Base-by-base conservation (phyloP, 192 early-diverging fungal species). In the Backusella circina region DNA sequence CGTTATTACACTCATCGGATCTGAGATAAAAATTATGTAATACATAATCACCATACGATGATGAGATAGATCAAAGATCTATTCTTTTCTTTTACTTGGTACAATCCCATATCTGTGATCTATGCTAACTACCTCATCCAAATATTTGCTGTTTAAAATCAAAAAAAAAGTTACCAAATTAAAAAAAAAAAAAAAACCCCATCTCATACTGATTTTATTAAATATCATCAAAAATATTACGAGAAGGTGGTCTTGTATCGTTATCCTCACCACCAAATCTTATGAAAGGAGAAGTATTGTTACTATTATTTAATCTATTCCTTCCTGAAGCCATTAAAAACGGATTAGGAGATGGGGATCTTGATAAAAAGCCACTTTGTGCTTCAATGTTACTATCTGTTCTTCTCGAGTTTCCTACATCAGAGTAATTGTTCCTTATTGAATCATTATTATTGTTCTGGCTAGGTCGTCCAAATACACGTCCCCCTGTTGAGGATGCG, bases 291-390 rank as follows among this genome's bases (percentile, higher is more conserved):
- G 74, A 75, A 6, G 38, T 38, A 5, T 31, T 38, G 10, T 35
- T 68, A 68, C 12, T 68, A 66, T 33, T 13, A 66, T 32, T 66
- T 16, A 33, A 9, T 66, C n/a, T 66, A 26, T 38, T 68, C 33
- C 67, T 23, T 26, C n/a, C n/a, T 18, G 70, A n/a, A 65, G 50
- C 61, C n/a, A 70, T 44, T 15, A 67, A 37, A 8, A 72, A 73
- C 21, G 71, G 70, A 47, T 72, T 77, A 1, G 75, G 75, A 7
- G 76, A 66, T 47, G 39, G 39, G 1, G 74, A 44, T 54, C 74
- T 66, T 3, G 74, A 75, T 26, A 28, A 61, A 61, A 28, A 13
- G n/a, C 26, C 26, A 28, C 26, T 26, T 28, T 61, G 54, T 61
- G 21, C 9, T 26, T 61, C 26, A 61, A 28, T 28, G 28, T 3